Percentiles rank a stretch among this genome's conserved stretches.
Conservation (phyloP, 2,329 filamentous ascomycete genomes). For the Trichophyton rubrum region DNA sequence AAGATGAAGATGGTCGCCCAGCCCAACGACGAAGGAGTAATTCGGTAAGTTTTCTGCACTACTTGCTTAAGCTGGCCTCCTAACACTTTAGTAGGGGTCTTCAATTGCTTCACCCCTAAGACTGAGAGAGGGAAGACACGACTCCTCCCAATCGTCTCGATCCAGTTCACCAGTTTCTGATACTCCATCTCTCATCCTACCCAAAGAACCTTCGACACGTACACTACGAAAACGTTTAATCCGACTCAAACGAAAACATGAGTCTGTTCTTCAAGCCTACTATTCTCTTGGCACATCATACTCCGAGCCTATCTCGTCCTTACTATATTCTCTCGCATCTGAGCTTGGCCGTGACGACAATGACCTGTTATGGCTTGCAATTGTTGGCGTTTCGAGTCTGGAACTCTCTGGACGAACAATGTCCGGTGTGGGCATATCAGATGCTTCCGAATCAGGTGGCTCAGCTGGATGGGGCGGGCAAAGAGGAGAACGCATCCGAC, state of each 20-base stretch:
- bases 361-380: conserved; percentile 85
- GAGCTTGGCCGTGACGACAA: conserved; percentile 95
- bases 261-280: conserved; percentile 64
- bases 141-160: conserved; percentile 36
- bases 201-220: conserved; percentile 55
- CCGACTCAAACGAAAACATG: conserved; percentile 63
- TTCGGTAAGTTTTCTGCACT: conserved; percentile 44
- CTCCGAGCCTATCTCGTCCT: conserved; percentile 85
- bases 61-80: conserved; percentile 7
- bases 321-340: conserved; percentile 87
- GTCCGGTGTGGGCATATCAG: conserved; percentile 56
- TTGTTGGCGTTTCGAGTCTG: conserved; percentile 88
- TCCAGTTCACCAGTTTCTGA: conserved; percentile 34
- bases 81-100: conserved; percentile 21
- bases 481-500: conserved; percentile 69
- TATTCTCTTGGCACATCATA: conserved; percentile 82
- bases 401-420: conserved; percentile 82
- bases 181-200: conserved; percentile 28
- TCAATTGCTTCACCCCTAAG: conserved; percentile 32
- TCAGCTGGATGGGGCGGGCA: conserved; percentile 66
- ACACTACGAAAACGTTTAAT: conserved; percentile 61
- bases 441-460: conserved; percentile 42
- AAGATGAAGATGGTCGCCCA: conserved; percentile 60
- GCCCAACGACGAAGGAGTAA: conserved; percentile 75
- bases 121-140: conserved; percentile 28